Evolutionary conservation across 2,329 filamentous ascomycete species (phyloP).

Genomic region (Volutella citrinella): DNA sequence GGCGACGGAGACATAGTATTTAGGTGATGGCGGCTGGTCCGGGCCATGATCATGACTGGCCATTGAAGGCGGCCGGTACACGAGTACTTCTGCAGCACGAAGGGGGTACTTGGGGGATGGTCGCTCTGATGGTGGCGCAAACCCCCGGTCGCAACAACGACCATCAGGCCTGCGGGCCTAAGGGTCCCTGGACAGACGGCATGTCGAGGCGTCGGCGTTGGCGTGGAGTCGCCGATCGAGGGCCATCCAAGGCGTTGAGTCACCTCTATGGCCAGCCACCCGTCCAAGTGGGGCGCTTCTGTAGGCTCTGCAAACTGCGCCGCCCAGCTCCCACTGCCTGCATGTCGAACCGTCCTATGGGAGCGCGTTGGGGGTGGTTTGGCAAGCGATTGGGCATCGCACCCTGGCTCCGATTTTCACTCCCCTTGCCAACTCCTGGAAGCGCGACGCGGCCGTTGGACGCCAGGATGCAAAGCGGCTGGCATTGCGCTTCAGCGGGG

Average conservation of each 20-base stretch:
- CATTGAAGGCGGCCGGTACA: slow-evolving; percentile 20
- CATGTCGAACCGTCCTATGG: slow-evolving; percentile 32
- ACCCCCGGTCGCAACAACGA: slow-evolving; percentile 16
- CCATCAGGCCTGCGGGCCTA: slow-evolving; percentile 4
- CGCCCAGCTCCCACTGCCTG: slow-evolving; percentile 40
- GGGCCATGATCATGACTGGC: slow-evolving; percentile 28
- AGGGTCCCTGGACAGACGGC: not conserved
- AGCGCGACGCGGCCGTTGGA: slow-evolving; percentile 12
- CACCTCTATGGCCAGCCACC: too few relatives aligned
- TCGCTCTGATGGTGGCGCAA: slow-evolving; percentile 26
- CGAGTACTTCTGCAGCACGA: slow-evolving; percentile 23
- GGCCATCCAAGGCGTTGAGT: slow-evolving; percentile 1
- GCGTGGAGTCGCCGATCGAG: slow-evolving; percentile 24
- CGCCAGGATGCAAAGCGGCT: slow-evolving; percentile 13
- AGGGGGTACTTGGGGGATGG: slow-evolving; percentile 22
- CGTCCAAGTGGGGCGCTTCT: too few relatives aligned
- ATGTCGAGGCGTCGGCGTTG: slow-evolving; percentile 7
- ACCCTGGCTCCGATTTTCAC: slow-evolving; percentile 28
- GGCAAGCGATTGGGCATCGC: slow-evolving; percentile 34
- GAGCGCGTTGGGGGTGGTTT: slow-evolving; percentile 18
- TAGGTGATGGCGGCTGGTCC: slow-evolving; percentile 24
- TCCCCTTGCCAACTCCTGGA: slow-evolving; percentile 14
- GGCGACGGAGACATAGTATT: slow-evolving; percentile 27
- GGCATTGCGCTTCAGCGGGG: slow-evolving; percentile 18
- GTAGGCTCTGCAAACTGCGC: slow-evolving; percentile 36